Base-by-base conservation (phyloP, 2,329 filamentous ascomycete genomes). In the Diaporthe citriasiana region DNA sequence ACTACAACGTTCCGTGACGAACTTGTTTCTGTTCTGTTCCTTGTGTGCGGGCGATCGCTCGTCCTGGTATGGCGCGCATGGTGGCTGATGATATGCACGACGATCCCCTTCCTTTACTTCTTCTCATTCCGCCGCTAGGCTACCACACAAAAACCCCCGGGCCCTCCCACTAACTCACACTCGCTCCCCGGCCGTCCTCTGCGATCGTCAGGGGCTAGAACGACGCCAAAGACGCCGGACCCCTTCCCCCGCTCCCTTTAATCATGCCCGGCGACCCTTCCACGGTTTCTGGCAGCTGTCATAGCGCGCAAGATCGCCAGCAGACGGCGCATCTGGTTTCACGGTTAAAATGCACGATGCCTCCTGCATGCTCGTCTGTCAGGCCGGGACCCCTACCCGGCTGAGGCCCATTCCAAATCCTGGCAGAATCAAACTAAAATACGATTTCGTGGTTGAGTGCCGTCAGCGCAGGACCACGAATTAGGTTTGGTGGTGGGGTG, bases 1-100 rank as follows among this genome's bases (percentile, higher is more conserved):
- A 51, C n/a, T 66, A 66, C 63, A 66, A 66, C 63, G 63, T 51
- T 66, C 63, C 63, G 63, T 66, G 63, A 66, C 63, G 63, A 66
- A 66, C 45, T 51, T 66, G 63, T 66, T 51, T 66, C 63, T 66
- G 63, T 66, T 66, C 63, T 51, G 63, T 66, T 66, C 60, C 60
- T 66, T 66, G 60, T 66, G 60, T 5, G 60, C 60, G 60, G 60
- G 60, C 60, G 60, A 66, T 66, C 60, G 60, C 60, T 66, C 63
- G 63, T 66, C 63, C 47, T 51, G 63, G 63, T 66, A 66, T 51
- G 63, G 57, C 56, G 56, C 57, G n/a, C 57, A n/a, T 27, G 57
- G 63, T 66, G 45, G 63, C 63, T 66, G 63, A 51, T 51, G 33
- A 66, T 66, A 66, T 66, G 63, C 63, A 66, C 63, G 63, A 51